phyloP scores from a whole-genome alignment of 208 protist species.

The Acanthamoeba triangularis region DNA sequence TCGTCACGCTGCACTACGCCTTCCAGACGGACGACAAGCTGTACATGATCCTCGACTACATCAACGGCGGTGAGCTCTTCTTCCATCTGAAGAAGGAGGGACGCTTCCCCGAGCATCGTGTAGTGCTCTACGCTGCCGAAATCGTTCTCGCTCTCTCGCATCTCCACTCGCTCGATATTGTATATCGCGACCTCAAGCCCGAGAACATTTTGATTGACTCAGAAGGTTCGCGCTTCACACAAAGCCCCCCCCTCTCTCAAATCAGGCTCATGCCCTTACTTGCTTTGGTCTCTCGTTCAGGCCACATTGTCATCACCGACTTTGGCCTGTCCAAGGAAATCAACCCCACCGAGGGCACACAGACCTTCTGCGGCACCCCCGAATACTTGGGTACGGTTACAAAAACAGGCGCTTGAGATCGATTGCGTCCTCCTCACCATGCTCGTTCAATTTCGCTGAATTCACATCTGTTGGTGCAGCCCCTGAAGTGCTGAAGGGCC shows the following conservation, averaged over 20 bases:
- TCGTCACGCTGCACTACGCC: slow-evolving; percentile 96
- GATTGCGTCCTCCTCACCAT: background rate
- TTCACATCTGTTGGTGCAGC: background rate
- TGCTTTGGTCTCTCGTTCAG: background rate
- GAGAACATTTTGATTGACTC: slow-evolving; percentile 87
- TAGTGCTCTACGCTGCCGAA: slow-evolving; percentile 83
- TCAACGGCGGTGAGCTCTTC: slow-evolving; percentile 96
- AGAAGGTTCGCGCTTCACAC: slow-evolving; percentile 56
- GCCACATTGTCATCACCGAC: slow-evolving; percentile 90
- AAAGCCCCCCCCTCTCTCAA: background rate
- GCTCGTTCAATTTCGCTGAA: background rate
- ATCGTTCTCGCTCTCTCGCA: slow-evolving; percentile 90
- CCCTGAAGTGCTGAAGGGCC: slow-evolving; percentile 88
- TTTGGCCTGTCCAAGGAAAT: slow-evolving; percentile 91
- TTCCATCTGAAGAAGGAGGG: slow-evolving; percentile 94
- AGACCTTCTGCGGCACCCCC: slow-evolving; percentile 92
- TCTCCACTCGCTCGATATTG: slow-evolving; percentile 88
- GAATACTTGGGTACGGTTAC: slow-evolving; percentile 87
- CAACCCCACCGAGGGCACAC: slow-evolving; percentile 81
- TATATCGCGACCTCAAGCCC: slow-evolving; percentile 90
- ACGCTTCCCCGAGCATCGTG: slow-evolving; percentile 61
- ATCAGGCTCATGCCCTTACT: background rate
- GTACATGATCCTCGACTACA: slow-evolving; percentile 96
- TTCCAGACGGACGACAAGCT: slow-evolving; percentile 96
- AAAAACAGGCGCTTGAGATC: background rate